Conservation (phyloP, 2,329 filamentous ascomycete genomes). For the Ceratocystis albifundus region DNA sequence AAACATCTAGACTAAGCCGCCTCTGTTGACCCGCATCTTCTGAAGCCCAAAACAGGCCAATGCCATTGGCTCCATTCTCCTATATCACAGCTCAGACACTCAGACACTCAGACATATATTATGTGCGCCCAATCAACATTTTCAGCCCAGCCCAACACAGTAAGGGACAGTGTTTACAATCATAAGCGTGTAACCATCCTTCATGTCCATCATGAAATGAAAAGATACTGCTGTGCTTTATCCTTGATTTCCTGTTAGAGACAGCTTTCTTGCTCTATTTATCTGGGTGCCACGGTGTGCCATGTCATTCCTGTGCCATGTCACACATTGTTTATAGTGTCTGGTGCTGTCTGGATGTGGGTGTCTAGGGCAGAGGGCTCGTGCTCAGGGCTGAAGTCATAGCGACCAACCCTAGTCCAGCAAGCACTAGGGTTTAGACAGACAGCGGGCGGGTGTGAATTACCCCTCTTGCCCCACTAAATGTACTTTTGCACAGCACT, state of each 20-base stretch:
- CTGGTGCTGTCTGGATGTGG: neutral
- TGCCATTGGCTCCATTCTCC: neutral
- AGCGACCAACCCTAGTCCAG: neutral
- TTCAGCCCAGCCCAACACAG: neutral
- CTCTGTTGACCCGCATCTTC: neutral
- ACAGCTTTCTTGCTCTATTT: neutral
- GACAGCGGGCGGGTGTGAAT: neutral
- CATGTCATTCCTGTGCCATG: neutral
- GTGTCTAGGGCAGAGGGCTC: neutral
- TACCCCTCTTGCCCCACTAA: neutral
- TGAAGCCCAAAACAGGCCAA: neutral
- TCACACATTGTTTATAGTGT: slow-evolving; percentile 1
- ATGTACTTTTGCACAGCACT: neutral
- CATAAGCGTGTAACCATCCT: slow-evolving; percentile 6
- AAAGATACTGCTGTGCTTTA: neutral
- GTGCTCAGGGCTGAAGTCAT: neutral
- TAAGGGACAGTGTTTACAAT: neutral
- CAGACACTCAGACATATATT: neutral
- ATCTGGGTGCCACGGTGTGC: neutral
- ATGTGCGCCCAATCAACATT: slow-evolving; percentile 7
- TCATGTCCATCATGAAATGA: neutral
- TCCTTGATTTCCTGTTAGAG: neutral
- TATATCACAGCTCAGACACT: neutral
- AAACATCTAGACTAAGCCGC: neutral
- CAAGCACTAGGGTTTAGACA: neutral